Percentiles rank a stretch among this genome's conserved stretches.
Conservation (phyloP, 2,329 filamentous ascomycete genomes). For the Beauveria bassiana region DNA sequence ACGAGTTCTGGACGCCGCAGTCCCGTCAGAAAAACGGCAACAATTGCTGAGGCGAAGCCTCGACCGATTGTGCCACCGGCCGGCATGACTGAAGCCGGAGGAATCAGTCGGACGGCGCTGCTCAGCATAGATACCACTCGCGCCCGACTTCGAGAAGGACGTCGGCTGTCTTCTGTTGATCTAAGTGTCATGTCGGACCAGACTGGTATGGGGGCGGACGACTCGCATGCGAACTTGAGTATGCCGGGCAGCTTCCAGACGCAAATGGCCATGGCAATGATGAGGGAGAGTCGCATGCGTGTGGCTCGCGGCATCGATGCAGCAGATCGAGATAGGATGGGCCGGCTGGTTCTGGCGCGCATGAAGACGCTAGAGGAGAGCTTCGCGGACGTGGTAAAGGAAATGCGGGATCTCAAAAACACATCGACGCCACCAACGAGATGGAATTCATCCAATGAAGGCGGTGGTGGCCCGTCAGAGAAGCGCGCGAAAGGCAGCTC, state of each 20-base stretch:
- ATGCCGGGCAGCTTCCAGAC: slow-evolving; percentile 73
- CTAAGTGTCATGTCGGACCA: slow-evolving; percentile 69
- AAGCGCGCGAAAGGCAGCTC: slow-evolving; percentile 19
- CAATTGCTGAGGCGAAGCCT: slow-evolving; percentile 41
- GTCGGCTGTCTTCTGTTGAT: slow-evolving; percentile 57
- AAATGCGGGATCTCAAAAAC: slow-evolving; percentile 59
- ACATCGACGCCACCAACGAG: slow-evolving; percentile 39
- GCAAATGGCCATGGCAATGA: slow-evolving; percentile 67
- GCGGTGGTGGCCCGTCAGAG: slow-evolving; percentile 26
- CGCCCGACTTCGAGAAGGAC: slow-evolving; percentile 28
- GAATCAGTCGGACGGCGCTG: slow-evolving; percentile 37
- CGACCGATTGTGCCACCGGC: slow-evolving; percentile 47
- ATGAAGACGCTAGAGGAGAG: slow-evolving; percentile 94
- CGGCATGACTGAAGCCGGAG: slow-evolving; percentile 27
- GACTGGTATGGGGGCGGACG: slow-evolving; percentile 48
- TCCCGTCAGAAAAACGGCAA: slow-evolving; percentile 40
- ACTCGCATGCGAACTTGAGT: slow-evolving; percentile 53
- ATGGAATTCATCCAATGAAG: slow-evolving; percentile 41
- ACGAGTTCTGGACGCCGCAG: slow-evolving; percentile 21
- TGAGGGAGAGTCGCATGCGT: slow-evolving; percentile 47
- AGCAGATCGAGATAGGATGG: slow-evolving; percentile 58
- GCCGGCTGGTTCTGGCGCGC: slow-evolving; percentile 72
- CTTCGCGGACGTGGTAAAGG: slow-evolving; percentile 76
- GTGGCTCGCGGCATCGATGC: slow-evolving; percentile 29
- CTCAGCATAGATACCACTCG: slow-evolving; percentile 40